These are phyloP conservation scores for Thalia dealbata DNA, from an alignment of 176 grass and related monocot species.

Conservation along the genomic window DNA sequence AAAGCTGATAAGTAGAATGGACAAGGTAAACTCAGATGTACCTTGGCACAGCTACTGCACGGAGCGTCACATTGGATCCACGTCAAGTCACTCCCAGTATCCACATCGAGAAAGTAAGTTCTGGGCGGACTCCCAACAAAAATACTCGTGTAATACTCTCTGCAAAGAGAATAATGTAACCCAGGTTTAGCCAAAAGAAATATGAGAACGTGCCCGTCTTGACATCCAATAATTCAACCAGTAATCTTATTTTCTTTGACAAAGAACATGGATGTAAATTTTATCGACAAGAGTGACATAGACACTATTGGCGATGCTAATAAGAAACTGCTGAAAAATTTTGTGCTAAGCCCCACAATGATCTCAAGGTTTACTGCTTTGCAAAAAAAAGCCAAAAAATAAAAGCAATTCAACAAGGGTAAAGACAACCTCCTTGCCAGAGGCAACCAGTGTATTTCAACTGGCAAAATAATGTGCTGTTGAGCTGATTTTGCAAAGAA, in stretches of 20 bases:
- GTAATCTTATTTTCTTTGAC: background rate
- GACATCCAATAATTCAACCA: background rate
- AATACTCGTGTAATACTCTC: background rate
- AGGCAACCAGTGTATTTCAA: no score
- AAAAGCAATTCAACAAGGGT: no score
- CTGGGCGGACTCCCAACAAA: conserved; percentile 55
- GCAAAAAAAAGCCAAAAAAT: no score
- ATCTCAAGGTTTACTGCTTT: no score
- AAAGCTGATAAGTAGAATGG: background rate
- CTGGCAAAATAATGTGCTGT: no score
- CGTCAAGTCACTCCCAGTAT: conserved; percentile 60
- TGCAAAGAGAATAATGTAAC: background rate
- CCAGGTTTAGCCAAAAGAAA: background rate
- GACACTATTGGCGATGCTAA: no score
- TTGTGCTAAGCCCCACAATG: no score
- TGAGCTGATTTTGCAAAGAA: no score
- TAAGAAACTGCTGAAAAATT: no score
- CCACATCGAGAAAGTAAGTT: conserved; percentile 67
- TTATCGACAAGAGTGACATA: no score
- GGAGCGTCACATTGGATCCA: conserved; percentile 80
- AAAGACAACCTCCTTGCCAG: no score
- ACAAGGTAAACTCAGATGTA: conserved; percentile 6
- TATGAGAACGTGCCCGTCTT: background rate
- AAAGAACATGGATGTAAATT: background rate
- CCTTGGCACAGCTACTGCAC: conserved; percentile 64